A percentile compares a stretch with the other conserved stretches of the same genome.
Conservation (phyloP, 805 yeast genomes). For the Allodekkera sacchari region DNA sequence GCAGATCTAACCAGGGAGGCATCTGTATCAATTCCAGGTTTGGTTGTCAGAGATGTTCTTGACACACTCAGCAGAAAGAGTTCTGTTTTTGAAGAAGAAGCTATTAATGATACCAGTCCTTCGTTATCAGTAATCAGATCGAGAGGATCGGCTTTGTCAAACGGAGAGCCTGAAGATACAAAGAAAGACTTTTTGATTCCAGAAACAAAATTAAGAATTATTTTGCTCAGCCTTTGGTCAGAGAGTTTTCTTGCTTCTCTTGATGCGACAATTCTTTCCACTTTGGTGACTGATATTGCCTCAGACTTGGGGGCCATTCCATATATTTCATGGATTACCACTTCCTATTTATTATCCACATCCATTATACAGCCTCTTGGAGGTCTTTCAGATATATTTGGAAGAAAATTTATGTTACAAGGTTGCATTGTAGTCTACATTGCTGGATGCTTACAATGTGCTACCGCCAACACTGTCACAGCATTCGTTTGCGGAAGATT, state of each 20-base stretch:
- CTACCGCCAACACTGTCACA: slow-evolving; percentile 31
- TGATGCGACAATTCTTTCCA: slow-evolving; percentile 45
- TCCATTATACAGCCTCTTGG: slow-evolving; percentile 45
- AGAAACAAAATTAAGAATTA: neutral
- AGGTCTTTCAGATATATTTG: slow-evolving; percentile 46
- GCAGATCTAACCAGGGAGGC: slow-evolving; percentile 11
- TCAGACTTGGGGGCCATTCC: slow-evolving; percentile 38
- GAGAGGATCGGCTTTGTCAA: too few species aligned
- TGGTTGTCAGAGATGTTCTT: slow-evolving; percentile 20
- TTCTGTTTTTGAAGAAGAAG: too few species aligned
- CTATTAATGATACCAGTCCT: too few species aligned
- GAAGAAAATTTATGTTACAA: slow-evolving; percentile 31
- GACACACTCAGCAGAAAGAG: slow-evolving; percentile 11
- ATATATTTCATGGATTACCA: slow-evolving; percentile 31
- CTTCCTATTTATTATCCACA: slow-evolving; percentile 30
- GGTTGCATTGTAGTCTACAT: slow-evolving; percentile 24
- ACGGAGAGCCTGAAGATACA: too few species aligned
- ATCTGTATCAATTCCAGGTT: slow-evolving; percentile 21
- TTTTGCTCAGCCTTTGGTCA: slow-evolving; percentile 3
- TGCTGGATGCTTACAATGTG: slow-evolving; percentile 33
- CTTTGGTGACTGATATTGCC: slow-evolving; percentile 41
- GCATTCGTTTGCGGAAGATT: slow-evolving; percentile 48
- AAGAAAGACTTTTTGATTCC: neutral
- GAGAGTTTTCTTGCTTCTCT: slow-evolving; percentile 35
- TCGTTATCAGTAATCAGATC: too few species aligned